Conservation (phyloP, 371 early-diverging fungal genomes). For the Catenaria anguillulae region DNA sequence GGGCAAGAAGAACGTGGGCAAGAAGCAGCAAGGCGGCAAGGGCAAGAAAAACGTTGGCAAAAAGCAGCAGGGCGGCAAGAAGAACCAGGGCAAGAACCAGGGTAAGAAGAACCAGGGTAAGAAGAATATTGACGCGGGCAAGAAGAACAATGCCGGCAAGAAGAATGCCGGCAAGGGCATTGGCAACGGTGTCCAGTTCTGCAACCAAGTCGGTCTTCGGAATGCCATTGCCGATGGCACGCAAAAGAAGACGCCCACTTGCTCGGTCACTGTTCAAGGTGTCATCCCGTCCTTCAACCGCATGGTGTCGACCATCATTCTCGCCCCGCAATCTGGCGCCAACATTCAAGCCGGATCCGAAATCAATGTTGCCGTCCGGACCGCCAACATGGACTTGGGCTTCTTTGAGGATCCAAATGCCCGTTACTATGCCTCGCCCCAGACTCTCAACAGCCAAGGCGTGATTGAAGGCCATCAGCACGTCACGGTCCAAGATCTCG, state of each 20-base stretch:
- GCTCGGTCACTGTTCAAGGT: conserved; percentile 17
- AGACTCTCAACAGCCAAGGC: conserved; percentile 19
- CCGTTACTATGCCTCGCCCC: conserved; percentile 19
- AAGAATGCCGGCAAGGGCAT: neutral
- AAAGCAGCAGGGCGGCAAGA: neutral
- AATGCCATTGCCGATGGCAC: conserved; percentile 12
- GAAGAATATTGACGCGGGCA: conserved; percentile 5
- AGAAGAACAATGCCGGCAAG: conserved; percentile 2
- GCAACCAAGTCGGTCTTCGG: conserved; percentile 9
- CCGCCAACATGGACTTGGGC: conserved; percentile 17
- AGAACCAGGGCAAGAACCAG: neutral
- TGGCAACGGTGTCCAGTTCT: conserved; percentile 7
- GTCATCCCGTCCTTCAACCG: conserved; percentile 16
- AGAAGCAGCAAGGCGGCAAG: neutral
- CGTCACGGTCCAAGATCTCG: conserved; percentile 17
- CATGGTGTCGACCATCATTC: conserved; percentile 25
- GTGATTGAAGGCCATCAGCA: conserved; percentile 20
- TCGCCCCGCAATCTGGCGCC: conserved; percentile 14
- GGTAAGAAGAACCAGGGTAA: neutral
- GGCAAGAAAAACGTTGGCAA: neutral
- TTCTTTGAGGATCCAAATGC: conserved; percentile 18
- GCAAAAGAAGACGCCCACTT: conserved; percentile 14
- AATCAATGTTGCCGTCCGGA: conserved; percentile 14
- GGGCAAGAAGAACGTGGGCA: neutral
- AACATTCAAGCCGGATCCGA: conserved; percentile 9